These are phyloP conservation scores for Sphagnum fallax DNA, from an alignment of 228 moss, liverwort and hornwort species.

Conservation along the genomic window DNA sequence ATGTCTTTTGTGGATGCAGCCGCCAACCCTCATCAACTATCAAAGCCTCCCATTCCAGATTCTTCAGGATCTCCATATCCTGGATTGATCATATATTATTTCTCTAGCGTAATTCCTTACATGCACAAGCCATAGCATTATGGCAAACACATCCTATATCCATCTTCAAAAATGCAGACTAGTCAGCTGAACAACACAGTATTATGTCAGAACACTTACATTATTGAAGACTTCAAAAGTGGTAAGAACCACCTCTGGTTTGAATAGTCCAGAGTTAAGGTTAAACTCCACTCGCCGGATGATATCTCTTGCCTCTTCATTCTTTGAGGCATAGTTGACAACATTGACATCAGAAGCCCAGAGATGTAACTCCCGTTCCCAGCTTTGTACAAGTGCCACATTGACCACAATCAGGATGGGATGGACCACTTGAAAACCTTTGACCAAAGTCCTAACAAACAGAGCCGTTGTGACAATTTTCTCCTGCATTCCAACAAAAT, in stretches of 20 bases:
- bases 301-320: slow-evolving; percentile 40
- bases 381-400: slow-evolving; percentile 35
- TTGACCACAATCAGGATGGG: slow-evolving; percentile 54
- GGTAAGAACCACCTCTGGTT: slow-evolving; percentile 53
- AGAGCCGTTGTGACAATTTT: slow-evolving; percentile 58
- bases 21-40: slow-evolving; percentile 51
- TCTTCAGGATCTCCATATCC: slow-evolving; percentile 49
- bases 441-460: slow-evolving; percentile 75
- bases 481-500: slow-evolving; percentile 49
- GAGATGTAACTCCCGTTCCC: slow-evolving; percentile 42
- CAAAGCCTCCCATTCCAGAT: slow-evolving; percentile 43
- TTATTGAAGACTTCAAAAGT: slow-evolving; percentile 44
- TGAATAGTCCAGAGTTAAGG: slow-evolving; percentile 29
- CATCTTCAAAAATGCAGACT: too few species aligned
- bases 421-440: slow-evolving; percentile 43
- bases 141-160: too few species aligned
- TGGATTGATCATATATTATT: background rate
- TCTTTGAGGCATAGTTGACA: slow-evolving; percentile 47
- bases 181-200: too few species aligned
- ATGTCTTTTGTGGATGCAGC: slow-evolving; percentile 40
- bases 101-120: too few species aligned
- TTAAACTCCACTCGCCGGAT: slow-evolving; percentile 41
- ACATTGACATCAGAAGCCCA: slow-evolving; percentile 48
- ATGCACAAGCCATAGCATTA: too few species aligned
- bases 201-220: slow-evolving; percentile 11